Evolutionary conservation across 2,329 filamentous ascomycete genomes (phyloP).

Genomic region (Nemania sp.): DNA sequence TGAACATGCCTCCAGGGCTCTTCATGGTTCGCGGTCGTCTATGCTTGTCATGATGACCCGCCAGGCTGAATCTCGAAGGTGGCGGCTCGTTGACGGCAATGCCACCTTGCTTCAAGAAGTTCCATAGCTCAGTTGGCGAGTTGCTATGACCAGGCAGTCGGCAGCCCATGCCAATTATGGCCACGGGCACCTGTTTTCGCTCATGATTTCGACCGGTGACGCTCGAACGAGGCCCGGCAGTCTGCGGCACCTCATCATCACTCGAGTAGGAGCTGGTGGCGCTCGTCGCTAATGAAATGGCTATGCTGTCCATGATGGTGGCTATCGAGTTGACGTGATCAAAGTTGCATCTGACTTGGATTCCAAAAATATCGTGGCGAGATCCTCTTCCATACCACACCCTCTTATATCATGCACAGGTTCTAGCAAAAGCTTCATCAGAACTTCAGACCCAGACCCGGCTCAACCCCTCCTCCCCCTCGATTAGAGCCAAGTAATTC

Average conservation of each 20-base stretch:
- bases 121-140: constrained; percentile 16
- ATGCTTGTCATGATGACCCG: constrained; percentile 11
- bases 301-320: background rate
- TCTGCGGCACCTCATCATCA: constrained; percentile 5
- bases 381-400: too few relatives aligned
- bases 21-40: constrained; percentile 16
- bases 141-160: constrained; percentile 19
- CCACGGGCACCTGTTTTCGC: constrained; percentile 12
- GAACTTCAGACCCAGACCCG: too few relatives aligned
- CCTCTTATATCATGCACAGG: too few relatives aligned
- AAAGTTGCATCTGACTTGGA: too few relatives aligned
- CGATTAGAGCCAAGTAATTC: too few relatives aligned
- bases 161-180: constrained; percentile 20
- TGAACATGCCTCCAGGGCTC: constrained; percentile 37
- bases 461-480: too few relatives aligned
- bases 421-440: too few relatives aligned
- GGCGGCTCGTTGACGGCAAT: constrained; percentile 18
- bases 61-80: constrained; percentile 6
- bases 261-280: constrained; percentile 14
- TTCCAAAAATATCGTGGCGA: too few relatives aligned
- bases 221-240: too few relatives aligned
- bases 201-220: too few relatives aligned
- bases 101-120: constrained; percentile 17
- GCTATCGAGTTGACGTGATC: background rate
- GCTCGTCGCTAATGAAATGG: constrained; percentile 5